These are phyloP conservation scores for Nevesoporus exiguus DNA, from an alignment of 768 basidiomycete species.

Conservation along the genomic window DNA sequence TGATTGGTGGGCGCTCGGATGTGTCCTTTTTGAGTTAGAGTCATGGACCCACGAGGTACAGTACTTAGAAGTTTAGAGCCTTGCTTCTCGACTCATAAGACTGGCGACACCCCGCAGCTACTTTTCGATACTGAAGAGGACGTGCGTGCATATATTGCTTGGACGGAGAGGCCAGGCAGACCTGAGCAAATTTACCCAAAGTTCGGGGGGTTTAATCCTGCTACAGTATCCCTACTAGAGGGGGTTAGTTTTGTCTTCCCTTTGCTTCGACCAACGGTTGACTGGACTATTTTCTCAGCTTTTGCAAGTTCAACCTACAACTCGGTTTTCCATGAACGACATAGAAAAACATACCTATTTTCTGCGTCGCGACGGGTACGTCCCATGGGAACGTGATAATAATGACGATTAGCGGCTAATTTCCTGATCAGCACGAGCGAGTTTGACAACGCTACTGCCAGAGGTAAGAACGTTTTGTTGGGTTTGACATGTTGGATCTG, in stretches of 20 bases:
- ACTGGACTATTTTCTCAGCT: conserved; percentile 15
- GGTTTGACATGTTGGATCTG: conserved; percentile 5
- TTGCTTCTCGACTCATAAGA: background rate
- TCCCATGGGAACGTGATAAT: background rate
- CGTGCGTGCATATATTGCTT: conserved; percentile 22
- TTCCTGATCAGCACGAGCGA: conserved; percentile 16
- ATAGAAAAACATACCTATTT: conserved; percentile 29
- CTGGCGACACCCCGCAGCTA: conserved; percentile 17
- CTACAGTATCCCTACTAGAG: conserved; percentile 27
- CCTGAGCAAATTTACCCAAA: conserved; percentile 21
- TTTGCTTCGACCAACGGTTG: background rate
- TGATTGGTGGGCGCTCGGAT: conserved; percentile 44
- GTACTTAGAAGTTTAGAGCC: background rate
- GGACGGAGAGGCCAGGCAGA: conserved; percentile 6
- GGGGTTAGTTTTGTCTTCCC: conserved; percentile 23
- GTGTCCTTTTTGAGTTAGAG: conserved; percentile 39
- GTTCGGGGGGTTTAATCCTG: conserved; percentile 20
- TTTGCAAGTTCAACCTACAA: conserved; percentile 6
- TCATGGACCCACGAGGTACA: conserved; percentile 25
- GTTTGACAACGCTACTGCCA: conserved; percentile 18
- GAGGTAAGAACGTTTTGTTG: conserved; percentile 17
- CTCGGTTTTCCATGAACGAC: conserved; percentile 19
- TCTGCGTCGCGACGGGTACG: conserved; percentile 19
- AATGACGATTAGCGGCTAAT: background rate
- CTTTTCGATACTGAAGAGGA: conserved; percentile 30